Evolutionary conservation across 1,284 basidiomycete genomes (phyloP), one percentile per base, ranked within the genome.

Genomic region (Pholiota adiposa): DNA sequence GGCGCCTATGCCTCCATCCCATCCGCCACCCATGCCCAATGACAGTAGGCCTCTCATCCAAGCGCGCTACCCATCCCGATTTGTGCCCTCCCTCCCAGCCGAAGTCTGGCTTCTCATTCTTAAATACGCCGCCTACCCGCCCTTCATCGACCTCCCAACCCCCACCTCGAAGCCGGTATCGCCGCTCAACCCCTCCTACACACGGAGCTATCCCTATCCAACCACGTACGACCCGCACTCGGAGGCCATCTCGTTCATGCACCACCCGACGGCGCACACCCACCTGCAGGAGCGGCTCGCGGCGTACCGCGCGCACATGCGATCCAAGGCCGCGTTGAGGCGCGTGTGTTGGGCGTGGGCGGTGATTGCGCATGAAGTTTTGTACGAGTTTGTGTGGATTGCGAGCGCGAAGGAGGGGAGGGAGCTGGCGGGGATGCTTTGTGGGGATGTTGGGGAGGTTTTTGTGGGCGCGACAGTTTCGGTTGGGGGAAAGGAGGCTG

Each of bases 341-440:
- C 74, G 83, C 41, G 88, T 90, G 6, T 85, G 73, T 65, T 78
- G 79, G n/a, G 70, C 74, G 6, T 90, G 85, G 85, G 77, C 84
- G 68, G 75, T 70, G 41, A 76, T 84, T 58, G 75, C 79, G 11
- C 82, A 83, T 61, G 79, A 80, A 48, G 79, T 82, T 46, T 70
- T 90, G 12, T 90, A 82, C 72, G 86, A 89, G 67, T 86, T 83
- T 68, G 79, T 90, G 43, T 89, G 89, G 89, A 84, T 91, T 64
- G 77, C 77, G 54, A 76, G 79, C 40, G 81, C 82, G 4, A 73
- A 76, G 36, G 85, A 90, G 62, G 89, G 86, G 1, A 82, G 83
- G 66, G 70, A 76, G 0, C 73, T 90, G 2, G n/a, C 87, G 4
- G 77, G 75, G 63, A 81, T 82, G 21, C 72, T 88, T 6, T 74